These are phyloP conservation scores for Orbilia oligospora DNA, from an alignment of 2,329 filamentous ascomycete species.

Conservation along the genomic window DNA sequence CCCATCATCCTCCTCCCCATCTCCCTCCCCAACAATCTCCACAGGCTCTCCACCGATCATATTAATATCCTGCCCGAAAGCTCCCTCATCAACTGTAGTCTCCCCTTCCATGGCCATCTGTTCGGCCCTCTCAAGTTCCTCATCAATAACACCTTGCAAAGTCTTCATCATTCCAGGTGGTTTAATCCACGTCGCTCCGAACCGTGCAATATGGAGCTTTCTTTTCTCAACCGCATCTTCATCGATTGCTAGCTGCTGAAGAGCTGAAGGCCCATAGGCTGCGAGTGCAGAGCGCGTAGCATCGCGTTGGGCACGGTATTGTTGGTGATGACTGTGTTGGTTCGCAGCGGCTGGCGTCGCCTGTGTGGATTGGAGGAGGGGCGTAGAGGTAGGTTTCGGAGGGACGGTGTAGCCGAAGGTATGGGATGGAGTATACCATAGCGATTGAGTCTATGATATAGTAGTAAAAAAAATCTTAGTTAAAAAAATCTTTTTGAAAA, in stretches of 20 bases:
- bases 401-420: constrained; percentile 67
- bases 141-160: constrained; percentile 88
- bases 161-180: constrained; percentile 91
- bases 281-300: constrained; percentile 64
- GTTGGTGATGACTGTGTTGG: constrained; percentile 61
- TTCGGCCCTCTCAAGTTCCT: constrained; percentile 88
- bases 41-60: constrained; percentile 66
- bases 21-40: constrained; percentile 67
- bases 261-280: constrained; percentile 62
- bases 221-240: constrained; percentile 83
- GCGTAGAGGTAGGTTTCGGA: constrained; percentile 64
- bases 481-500: neutral
- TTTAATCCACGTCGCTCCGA: constrained; percentile 89
- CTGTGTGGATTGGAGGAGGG: constrained; percentile 64
- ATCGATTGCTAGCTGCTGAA: constrained; percentile 72
- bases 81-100: constrained; percentile 70
- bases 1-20: constrained; percentile 64
- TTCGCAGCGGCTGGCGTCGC: constrained; percentile 45
- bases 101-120: constrained; percentile 81
- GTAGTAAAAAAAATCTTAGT: neutral
- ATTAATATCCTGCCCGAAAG: constrained; percentile 66
- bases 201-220: constrained; percentile 85
- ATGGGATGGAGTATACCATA: constrained; percentile 80
- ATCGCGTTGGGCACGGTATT: constrained; percentile 57
- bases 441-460: constrained; percentile 74